These are phyloP conservation scores for Boletus huronensis DNA, from an alignment of 768 basidiomycete species.

Conservation along the genomic window DNA sequence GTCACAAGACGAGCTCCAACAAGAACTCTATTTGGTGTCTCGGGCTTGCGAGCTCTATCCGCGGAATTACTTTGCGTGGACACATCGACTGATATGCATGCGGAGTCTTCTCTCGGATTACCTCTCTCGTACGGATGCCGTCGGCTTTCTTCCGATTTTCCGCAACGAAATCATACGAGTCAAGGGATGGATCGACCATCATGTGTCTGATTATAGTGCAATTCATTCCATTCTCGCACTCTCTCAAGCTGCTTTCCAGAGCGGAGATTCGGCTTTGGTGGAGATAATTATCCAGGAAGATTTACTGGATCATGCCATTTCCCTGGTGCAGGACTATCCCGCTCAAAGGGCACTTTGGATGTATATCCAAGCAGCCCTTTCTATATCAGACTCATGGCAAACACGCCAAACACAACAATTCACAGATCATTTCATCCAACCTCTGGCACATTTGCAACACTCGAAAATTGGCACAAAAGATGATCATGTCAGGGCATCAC, in stretches of 20 bases:
- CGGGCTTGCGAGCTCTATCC: slow-evolving; percentile 59
- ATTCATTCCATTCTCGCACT: slow-evolving; percentile 50
- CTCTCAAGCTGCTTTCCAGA: slow-evolving; percentile 16
- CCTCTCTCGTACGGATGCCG: slow-evolving; percentile 12
- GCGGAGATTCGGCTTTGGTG: slow-evolving; percentile 1
- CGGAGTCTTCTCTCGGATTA: slow-evolving; percentile 23
- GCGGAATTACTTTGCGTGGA: slow-evolving; percentile 75
- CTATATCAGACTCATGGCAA: background rate
- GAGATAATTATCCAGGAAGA: slow-evolving; percentile 2
- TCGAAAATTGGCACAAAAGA: background rate
- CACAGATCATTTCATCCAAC: slow-evolving; percentile 13
- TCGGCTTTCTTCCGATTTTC: slow-evolving; percentile 33
- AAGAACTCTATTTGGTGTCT: slow-evolving; percentile 49
- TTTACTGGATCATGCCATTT: slow-evolving; percentile 40
- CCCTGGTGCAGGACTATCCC: slow-evolving; percentile 50
- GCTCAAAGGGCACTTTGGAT: slow-evolving; percentile 63
- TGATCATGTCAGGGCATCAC: background rate
- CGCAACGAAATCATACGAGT: slow-evolving; percentile 36
- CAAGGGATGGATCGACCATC: slow-evolving; percentile 54
- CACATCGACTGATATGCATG: slow-evolving; percentile 54
- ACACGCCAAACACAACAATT: slow-evolving; percentile 8
- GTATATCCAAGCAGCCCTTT: slow-evolving; percentile 31
- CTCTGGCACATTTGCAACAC: slow-evolving; percentile 7
- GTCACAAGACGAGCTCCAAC: slow-evolving; percentile 36
- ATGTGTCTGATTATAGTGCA: slow-evolving; percentile 67